Base-by-base conservation (phyloP, 2,329 filamentous ascomycete species). In the Epichloe uncinata region DNA sequence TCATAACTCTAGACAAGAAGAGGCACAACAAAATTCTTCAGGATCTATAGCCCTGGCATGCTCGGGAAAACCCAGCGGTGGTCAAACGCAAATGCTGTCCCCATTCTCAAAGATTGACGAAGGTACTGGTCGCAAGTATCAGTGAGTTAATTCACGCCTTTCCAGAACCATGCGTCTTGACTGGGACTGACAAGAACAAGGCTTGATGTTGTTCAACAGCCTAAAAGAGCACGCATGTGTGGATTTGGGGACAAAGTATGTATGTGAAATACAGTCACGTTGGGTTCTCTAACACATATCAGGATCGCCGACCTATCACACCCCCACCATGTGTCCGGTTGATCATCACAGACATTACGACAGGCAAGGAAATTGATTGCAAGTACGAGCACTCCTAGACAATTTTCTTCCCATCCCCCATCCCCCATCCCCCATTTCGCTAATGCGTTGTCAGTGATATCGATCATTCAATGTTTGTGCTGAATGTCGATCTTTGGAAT, bases 221-320 rank as follows among this genome's bases (percentile, higher is more conserved):
- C 93, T 47, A 77, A 87, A 60, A 82, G 93, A 60, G 93, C 93
- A 56, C 86, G 93, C 54, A 97, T 97, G 93, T 98, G 93, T 71
- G 93, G 93, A 7, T 98, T 97, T 70, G 93, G 93, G 54, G 93
- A 98, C 72, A 98, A 97, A 78, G 87, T 93, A 69, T 20, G 26
- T 34, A 12, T 30, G 18, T 18, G 13, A 36, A 35, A 46, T 33
- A 8, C 18, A 6, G 36, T 13, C 13, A 33, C 33, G 7, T 48
- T 42, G 16, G 34, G n/a, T 37, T 18, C 16, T 35, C 49, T 52
- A 22, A 56, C 34, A 6, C 22, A 2, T 18, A 26, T 33, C 60
- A 95, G 86, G 93, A 98, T 66, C 86, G 93, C 56, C 79, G 93
- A 55, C 93, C 93, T 26, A 96, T 98, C 59, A 97, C 93, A 30